A percentile compares a stretch with the other conserved stretches of the same genome.
Evolutionary conservation across 2,329 filamentous ascomycete species (phyloP).

Genomic region (Cladophialophora exuberans): DNA sequence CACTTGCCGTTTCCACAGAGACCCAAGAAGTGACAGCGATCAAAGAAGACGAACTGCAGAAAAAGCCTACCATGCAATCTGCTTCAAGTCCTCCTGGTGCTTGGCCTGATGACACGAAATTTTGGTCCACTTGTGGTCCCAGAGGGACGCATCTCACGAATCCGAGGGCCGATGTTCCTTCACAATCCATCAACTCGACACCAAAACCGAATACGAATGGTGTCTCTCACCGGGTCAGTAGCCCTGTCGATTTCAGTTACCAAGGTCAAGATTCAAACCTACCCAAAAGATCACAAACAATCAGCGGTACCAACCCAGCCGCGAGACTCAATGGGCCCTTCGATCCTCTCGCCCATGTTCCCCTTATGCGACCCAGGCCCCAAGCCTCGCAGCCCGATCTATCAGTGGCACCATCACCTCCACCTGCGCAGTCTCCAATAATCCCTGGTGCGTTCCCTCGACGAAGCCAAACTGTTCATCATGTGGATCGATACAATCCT

Average conservation of each 20-base stretch:
- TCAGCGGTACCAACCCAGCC: conserved; percentile 33
- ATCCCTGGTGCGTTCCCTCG: conserved; percentile 10
- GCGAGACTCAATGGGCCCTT: conserved; percentile 35
- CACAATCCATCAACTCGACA: background rate
- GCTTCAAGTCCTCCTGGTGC: conserved; percentile 32
- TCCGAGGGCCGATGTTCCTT: background rate
- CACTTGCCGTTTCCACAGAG: background rate
- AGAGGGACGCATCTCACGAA: background rate
- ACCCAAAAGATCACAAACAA: conserved; percentile 32
- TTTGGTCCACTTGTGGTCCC: no score
- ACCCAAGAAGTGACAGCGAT: background rate
- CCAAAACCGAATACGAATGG: background rate
- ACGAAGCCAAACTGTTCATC: conserved; percentile 22
- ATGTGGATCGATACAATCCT: conserved; percentile 23
- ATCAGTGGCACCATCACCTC: conserved; percentile 8
- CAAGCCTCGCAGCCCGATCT: conserved; percentile 21
- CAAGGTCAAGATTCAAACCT: conserved; percentile 4
- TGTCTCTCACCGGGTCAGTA: conserved; percentile 7
- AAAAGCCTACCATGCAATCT: background rate
- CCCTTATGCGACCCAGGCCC: conserved; percentile 14
- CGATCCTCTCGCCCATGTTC: conserved; percentile 30
- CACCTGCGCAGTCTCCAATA: background rate
- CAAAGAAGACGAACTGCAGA: conserved; percentile 28
- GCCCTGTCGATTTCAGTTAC: conserved; percentile 7
- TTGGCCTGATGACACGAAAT: conserved; percentile 22